Evolutionary conservation across 1,284 basidiomycete species (phyloP), one percentile per base, ranked within the genome.

Genomic region (Cutaneotrichosporon curvatum): DNA sequence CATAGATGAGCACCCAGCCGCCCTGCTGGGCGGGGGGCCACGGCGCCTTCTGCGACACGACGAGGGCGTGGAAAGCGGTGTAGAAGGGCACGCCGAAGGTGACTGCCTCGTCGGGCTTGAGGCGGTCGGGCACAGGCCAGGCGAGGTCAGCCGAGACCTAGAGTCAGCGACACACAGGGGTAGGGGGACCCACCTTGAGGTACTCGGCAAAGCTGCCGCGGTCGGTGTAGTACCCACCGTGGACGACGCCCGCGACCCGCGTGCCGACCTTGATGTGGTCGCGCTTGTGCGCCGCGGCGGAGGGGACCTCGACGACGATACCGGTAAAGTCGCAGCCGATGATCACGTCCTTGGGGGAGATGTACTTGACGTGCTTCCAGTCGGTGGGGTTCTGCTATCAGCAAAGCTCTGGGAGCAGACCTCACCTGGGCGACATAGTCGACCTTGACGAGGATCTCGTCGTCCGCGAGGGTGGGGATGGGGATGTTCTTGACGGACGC

Each of bases 221-320:
- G 50, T 59, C 53, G 6, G 51, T 63, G 58, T 72, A 61, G 44
- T 63, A 50, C 31, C 71, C 70, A 25, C 76, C 76, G 53, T 75
- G 73, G 7, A 77, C 73, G 43, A 72, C 68, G 10, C 74, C 75
- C 4, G 73, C 74, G 12, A 78, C 74, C 11, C 73, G 68, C 48
- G 75, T 71, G 6, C 77, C 78, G 18, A 72, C 61, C 44, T 51
- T 51, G 42, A 55, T 21, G 37, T 50, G 48, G 31, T 33, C 39
- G 35, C 38, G 44, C 33, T 34, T 16, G 22, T 28, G 6, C 8
- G 40, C 23, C 10, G 28, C 25, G 12, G 22, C 23, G 20, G 20
- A 46, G 7, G 30, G 14, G 4, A 38, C 73, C 31, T 62, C 58
- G 30, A 70, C 72, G 48, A 79, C 70, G 2, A 55, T 62, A 15